These are phyloP conservation scores for Aspergillus brasiliensis DNA, from an alignment of 2,329 filamentous ascomycete species.

Conservation along the genomic window DNA sequence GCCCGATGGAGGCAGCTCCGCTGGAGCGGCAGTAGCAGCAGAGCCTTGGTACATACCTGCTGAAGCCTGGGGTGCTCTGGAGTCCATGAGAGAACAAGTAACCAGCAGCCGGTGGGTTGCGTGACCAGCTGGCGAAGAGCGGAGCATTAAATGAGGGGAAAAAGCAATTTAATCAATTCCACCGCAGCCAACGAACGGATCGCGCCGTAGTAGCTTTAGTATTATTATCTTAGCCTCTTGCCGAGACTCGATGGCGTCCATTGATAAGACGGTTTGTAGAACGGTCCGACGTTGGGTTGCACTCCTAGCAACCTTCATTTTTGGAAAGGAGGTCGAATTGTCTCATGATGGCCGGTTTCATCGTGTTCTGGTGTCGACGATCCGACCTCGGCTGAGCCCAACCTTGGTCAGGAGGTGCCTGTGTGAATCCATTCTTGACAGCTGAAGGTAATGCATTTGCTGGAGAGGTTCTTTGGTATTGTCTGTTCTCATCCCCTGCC, in stretches of 20 bases:
- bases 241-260: neutral
- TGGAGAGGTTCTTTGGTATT: too few species aligned
- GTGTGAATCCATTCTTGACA: too few species aligned
- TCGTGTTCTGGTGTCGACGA: neutral
- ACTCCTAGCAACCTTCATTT: neutral
- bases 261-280: neutral
- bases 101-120: neutral
- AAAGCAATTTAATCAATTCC: neutral
- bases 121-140: neutral
- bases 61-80: conserved; percentile 4
- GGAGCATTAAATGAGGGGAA: conserved; percentile 5
- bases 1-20: conserved; percentile 21
- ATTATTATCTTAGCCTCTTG: neutral
- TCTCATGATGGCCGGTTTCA: neutral
- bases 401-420: too few species aligned
- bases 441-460: too few species aligned
- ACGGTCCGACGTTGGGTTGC: neutral
- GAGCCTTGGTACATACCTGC: conserved; percentile 8
- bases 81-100: conserved; percentile 5
- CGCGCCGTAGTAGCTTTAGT: neutral
- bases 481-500: too few species aligned
- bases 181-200: neutral
- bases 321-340: neutral
- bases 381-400: neutral
- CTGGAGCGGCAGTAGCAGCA: neutral